These are phyloP conservation scores for Cladophialophora psammophila DNA, from an alignment of 2,329 filamentous ascomycete genomes.

Conservation along the genomic window DNA sequence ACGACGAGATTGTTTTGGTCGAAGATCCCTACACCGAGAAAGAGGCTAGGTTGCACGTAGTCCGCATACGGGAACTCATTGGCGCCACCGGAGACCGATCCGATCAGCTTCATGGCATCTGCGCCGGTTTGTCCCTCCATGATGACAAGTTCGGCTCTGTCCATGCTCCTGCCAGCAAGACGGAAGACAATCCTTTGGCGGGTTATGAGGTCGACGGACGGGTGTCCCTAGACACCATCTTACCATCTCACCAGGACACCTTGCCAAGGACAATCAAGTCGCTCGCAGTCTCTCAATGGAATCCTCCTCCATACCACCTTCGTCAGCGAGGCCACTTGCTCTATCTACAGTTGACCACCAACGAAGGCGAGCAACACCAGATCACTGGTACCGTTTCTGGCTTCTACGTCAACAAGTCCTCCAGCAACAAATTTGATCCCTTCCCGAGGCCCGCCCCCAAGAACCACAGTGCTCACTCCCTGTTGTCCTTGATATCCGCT, in stretches of 20 bases:
- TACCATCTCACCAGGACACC: slow-evolving; percentile 71
- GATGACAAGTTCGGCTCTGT: slow-evolving; percentile 69
- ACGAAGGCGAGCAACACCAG: slow-evolving; percentile 93
- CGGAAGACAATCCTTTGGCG: slow-evolving; percentile 62
- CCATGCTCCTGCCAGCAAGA: slow-evolving; percentile 48
- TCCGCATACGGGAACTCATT: slow-evolving; percentile 89
- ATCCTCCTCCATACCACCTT: slow-evolving; percentile 90
- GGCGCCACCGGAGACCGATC: slow-evolving; percentile 88
- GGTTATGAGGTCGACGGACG: slow-evolving; percentile 79
- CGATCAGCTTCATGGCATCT: slow-evolving; percentile 84
- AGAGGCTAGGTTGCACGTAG: slow-evolving; percentile 92
- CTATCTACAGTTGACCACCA: slow-evolving; percentile 87
- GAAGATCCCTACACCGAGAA: slow-evolving; percentile 99
- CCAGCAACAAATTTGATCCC: slow-evolving; percentile 93
- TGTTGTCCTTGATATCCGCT: slow-evolving; percentile 78
- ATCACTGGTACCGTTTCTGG: slow-evolving; percentile 93
- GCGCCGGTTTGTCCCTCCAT: slow-evolving; percentile 84
- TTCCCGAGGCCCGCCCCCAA: slow-evolving; percentile 81
- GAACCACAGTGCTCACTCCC: slow-evolving; percentile 79
- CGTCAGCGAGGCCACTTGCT: slow-evolving; percentile 91
- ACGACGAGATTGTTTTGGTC: slow-evolving; percentile 80
- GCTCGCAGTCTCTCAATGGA: slow-evolving; percentile 90
- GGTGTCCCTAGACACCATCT: slow-evolving; percentile 72
- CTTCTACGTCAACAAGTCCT: slow-evolving; percentile 97
- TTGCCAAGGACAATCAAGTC: slow-evolving; percentile 91